Percentiles rank a stretch among this genome's conserved stretches.
Evolutionary conservation across 2,329 filamentous ascomycete genomes (phyloP).

Genomic region (Aureobasidium uvarum): DNA sequence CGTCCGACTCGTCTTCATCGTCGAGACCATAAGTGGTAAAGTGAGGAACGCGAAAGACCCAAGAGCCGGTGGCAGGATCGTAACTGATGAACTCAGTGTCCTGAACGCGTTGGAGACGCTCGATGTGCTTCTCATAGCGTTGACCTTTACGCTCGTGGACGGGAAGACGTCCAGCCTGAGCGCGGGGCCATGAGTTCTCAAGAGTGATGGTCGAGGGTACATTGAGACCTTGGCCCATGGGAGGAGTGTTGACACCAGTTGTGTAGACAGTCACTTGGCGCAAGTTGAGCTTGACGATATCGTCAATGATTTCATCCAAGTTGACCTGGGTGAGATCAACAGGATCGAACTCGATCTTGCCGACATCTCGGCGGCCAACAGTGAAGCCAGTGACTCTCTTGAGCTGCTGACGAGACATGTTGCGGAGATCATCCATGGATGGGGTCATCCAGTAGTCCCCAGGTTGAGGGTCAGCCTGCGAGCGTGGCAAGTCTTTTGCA

Average conservation of each 20-base stretch:
- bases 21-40: slow-evolving; percentile 94
- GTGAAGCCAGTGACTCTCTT: slow-evolving; percentile 71
- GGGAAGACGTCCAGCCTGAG: slow-evolving; percentile 57
- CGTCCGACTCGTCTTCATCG: slow-evolving; percentile 61
- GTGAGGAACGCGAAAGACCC: slow-evolving; percentile 92
- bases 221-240: slow-evolving; percentile 83
- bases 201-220: slow-evolving; percentile 85
- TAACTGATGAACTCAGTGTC: slow-evolving; percentile 84
- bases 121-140: slow-evolving; percentile 75
- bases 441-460: slow-evolving; percentile 89
- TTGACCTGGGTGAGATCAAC: slow-evolving; percentile 81
- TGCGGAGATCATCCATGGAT: slow-evolving; percentile 67
- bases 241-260: slow-evolving; percentile 71
- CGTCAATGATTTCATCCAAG: slow-evolving; percentile 73
- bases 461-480: slow-evolving; percentile 49
- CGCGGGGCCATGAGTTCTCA: slow-evolving; percentile 88
- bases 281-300: slow-evolving; percentile 71
- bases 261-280: slow-evolving; percentile 87
- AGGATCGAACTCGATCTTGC: slow-evolving; percentile 75
- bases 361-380: slow-evolving; percentile 79
- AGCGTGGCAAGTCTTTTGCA: slow-evolving; percentile 24
- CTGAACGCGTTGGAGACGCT: slow-evolving; percentile 72
- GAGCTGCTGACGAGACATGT: slow-evolving; percentile 76
- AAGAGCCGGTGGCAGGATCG: slow-evolving; percentile 73
- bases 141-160: slow-evolving; percentile 60